phyloP scores from a whole-genome alignment of 2,329 filamentous ascomycete species.

The Corinectria fuckeliana region DNA sequence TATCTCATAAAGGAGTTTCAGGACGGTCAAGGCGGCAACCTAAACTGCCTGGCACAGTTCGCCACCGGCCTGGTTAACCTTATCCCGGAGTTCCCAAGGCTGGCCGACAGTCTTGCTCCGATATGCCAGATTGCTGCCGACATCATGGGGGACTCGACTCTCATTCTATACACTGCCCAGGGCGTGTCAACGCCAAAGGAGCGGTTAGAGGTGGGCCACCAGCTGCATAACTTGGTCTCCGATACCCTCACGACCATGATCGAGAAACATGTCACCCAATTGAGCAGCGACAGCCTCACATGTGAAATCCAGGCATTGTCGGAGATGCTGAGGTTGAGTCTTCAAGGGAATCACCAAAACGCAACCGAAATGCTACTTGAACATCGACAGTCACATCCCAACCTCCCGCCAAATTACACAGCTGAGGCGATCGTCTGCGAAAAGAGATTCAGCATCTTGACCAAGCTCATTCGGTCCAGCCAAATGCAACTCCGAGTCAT shows the following conservation, averaged over 20 bases:
- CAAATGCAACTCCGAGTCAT: slow-evolving; percentile 90
- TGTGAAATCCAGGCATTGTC: slow-evolving; percentile 50
- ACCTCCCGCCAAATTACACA: slow-evolving; percentile 47
- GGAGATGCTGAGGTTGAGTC: slow-evolving; percentile 50
- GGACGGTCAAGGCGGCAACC: slow-evolving; percentile 48
- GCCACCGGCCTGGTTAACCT: slow-evolving; percentile 48
- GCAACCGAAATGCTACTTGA: slow-evolving; percentile 40
- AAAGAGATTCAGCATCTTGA: slow-evolving; percentile 74
- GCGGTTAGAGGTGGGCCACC: slow-evolving; percentile 49
- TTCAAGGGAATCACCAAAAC: slow-evolving; percentile 47
- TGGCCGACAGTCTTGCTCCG: slow-evolving; percentile 51
- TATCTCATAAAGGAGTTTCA: slow-evolving; percentile 55
- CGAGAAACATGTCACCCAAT: slow-evolving; percentile 61
- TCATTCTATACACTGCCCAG: slow-evolving; percentile 26
- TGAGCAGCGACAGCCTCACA: slow-evolving; percentile 54
- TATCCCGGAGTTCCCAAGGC: slow-evolving; percentile 54
- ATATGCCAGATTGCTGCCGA: slow-evolving; percentile 46
- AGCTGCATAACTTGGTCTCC: slow-evolving; percentile 53
- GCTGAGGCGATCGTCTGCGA: slow-evolving; percentile 62
- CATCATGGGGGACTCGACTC: slow-evolving; percentile 41
- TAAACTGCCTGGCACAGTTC: slow-evolving; percentile 52
- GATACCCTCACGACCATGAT: slow-evolving; percentile 53
- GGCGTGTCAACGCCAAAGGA: slow-evolving; percentile 37
- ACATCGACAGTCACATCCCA: slow-evolving; percentile 41
- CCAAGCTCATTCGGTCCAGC: slow-evolving; percentile 78